Percentiles rank a stretch among this genome's conserved stretches.
These are phyloP conservation scores for Gossypium schwendimanii DNA, from an alignment of 441 rosid species.

Conservation along the genomic window DNA sequence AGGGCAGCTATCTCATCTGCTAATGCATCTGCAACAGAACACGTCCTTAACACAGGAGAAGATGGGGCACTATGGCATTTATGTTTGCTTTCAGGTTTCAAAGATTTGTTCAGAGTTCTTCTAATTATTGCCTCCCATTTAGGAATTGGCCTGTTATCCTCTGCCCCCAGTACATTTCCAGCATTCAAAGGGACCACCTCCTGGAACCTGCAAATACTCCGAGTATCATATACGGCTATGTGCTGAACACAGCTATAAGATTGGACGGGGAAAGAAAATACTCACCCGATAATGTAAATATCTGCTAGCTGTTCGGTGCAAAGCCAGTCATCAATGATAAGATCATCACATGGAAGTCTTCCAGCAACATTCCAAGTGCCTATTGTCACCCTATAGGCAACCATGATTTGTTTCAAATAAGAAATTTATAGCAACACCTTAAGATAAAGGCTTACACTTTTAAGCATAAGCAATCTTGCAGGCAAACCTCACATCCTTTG, in stretches of 20 bases:
- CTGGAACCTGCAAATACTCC: conserved; percentile 50
- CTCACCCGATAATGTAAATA: conserved; percentile 78
- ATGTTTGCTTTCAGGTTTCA: conserved; percentile 42
- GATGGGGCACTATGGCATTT: conserved; percentile 90
- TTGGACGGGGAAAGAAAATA: background rate
- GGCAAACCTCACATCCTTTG: conserved; percentile 84
- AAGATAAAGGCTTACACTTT: background rate
- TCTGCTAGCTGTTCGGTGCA: conserved; percentile 69
- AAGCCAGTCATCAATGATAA: conserved; percentile 82
- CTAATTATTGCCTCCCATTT: conserved; percentile 93
- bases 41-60: conserved; percentile 70
- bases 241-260: background rate
- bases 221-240: background rate
- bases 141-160: conserved; percentile 73
- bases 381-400: conserved; percentile 53
- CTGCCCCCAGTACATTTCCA: conserved; percentile 92
- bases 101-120: conserved; percentile 69
- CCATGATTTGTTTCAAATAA: conserved; percentile 5
- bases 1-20: conserved; percentile 51
- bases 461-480: conserved; percentile 4
- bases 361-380: conserved; percentile 99
- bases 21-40: conserved; percentile 63
- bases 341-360: conserved; percentile 60
- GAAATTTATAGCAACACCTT: background rate
- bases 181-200: conserved; percentile 99